phyloP scores from a whole-genome alignment of 2,329 filamentous ascomycete genomes.

The Colletotrichum siamense region DNA sequence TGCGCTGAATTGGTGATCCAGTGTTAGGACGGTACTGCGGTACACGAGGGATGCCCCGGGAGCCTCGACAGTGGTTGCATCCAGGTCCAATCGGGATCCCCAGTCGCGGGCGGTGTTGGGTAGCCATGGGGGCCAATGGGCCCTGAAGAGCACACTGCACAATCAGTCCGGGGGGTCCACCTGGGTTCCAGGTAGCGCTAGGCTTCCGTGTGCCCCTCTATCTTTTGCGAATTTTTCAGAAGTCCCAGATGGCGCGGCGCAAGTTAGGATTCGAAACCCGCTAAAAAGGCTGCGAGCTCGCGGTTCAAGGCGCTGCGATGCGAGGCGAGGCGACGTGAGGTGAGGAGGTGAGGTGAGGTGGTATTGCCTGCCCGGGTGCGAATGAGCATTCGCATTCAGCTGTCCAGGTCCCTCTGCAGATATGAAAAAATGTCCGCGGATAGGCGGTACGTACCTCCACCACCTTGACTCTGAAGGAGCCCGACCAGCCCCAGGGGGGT shows the following conservation, averaged over 20 bases:
- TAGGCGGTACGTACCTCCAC: not conserved
- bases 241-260: not conserved
- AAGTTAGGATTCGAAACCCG: not conserved
- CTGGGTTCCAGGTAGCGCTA: not conserved
- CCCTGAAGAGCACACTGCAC: not conserved
- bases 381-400: not conserved
- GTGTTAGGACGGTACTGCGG: not conserved
- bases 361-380: not conserved
- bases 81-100: not conserved
- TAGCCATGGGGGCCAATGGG: not conserved
- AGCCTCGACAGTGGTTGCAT: not conserved
- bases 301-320: not conserved
- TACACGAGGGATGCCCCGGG: not conserved
- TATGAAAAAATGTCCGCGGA: not conserved
- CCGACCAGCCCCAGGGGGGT: not conserved
- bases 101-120: not conserved
- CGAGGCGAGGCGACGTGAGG: not conserved
- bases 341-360: not conserved
- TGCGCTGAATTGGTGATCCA: not conserved
- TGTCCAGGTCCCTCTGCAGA: not conserved
- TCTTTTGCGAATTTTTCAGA: not conserved
- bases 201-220: slow-evolving; percentile 9
- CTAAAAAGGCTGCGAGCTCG: not conserved
- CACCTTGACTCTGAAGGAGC: not conserved
- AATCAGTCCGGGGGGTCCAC: not conserved